phyloP scores from a whole-genome alignment of 257 asterid species.

The Nicotiana knightiana region DNA sequence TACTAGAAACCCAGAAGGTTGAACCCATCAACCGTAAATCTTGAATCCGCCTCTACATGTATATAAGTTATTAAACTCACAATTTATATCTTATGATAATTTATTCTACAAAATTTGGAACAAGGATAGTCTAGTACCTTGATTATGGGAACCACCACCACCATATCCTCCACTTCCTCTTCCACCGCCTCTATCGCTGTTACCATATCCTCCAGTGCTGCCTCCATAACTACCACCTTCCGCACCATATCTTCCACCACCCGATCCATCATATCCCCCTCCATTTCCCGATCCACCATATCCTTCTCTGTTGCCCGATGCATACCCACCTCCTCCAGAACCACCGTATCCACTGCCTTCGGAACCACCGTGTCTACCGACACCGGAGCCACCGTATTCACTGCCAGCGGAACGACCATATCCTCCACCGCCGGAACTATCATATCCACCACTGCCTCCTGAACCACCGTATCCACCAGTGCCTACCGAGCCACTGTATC shows the following conservation, averaged over 20 bases:
- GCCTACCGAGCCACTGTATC: no score
- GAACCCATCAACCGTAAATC: no score
- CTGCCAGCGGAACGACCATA: no score
- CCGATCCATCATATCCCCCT: constrained; percentile 4
- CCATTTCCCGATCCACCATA: no score
- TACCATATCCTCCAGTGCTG: constrained; percentile 1
- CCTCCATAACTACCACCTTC: background rate
- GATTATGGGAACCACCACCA: constrained; percentile 31
- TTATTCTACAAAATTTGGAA: background rate
- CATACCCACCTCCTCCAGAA: constrained; percentile 18
- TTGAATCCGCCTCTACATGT: no score
- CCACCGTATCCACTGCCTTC: constrained; percentile 18
- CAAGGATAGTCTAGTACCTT: constrained; percentile 33
- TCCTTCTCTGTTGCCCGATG: no score
- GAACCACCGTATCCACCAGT: constrained; percentile 42
- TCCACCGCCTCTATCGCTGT: constrained; percentile 7
- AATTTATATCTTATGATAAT: background rate
- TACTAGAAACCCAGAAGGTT: no score
- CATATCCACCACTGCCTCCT: constrained; percentile 50
- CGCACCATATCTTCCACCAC: constrained; percentile 9
- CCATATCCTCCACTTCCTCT: constrained; percentile 50
- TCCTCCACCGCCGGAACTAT: constrained; percentile 28
- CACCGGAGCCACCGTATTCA: no score
- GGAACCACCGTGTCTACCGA: no score
- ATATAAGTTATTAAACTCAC: no score